Conservation (phyloP, 495 filamentous ascomycete genomes). For the Aspergillus baeticus region DNA sequence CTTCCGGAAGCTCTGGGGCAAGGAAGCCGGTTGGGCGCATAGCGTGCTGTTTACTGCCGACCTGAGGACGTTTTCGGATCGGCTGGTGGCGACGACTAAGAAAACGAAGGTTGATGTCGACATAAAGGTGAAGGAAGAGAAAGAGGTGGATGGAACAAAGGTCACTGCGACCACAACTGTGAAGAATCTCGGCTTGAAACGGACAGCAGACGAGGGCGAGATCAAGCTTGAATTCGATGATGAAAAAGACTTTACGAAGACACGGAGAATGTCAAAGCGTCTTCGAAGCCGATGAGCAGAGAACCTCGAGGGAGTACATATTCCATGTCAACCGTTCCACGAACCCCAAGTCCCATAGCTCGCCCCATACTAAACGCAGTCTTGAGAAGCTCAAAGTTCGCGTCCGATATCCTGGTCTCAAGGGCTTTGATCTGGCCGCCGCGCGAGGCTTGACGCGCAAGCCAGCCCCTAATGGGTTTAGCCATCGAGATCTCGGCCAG, state of each 20-base stretch:
- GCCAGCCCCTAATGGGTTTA: no score
- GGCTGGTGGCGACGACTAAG: conserved; percentile 44
- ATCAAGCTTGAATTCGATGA: conserved; percentile 27
- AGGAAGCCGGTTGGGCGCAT: conserved; percentile 96
- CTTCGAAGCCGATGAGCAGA: conserved; percentile 22
- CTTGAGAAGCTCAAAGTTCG: no score
- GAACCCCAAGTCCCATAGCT: no score
- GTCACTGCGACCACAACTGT: conserved; percentile 23
- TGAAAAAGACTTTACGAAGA: conserved; percentile 23
- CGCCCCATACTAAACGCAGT: no score
- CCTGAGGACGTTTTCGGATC: conserved; percentile 77
- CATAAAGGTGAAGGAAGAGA: conserved; percentile 26
- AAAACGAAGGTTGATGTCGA: conserved; percentile 51
- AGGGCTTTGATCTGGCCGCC: no score
- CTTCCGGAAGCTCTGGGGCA: conserved; percentile 88
- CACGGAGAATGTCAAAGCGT: conserved; percentile 41
- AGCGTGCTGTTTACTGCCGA: conserved; percentile 96
- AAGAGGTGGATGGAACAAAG: conserved; percentile 25
- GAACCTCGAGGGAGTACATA: not conserved
- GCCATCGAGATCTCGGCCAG: no score
- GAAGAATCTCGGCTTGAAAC: conserved; percentile 28
- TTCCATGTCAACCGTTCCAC: no score
- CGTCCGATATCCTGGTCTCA: no score
- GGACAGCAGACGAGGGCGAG: conserved; percentile 21
- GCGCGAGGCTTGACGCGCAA: no score